Evolutionary conservation across 2,329 filamentous ascomycete species (phyloP), one percentile per base, ranked within the genome.

Genomic region (Sarocladiaceae sp.): DNA sequence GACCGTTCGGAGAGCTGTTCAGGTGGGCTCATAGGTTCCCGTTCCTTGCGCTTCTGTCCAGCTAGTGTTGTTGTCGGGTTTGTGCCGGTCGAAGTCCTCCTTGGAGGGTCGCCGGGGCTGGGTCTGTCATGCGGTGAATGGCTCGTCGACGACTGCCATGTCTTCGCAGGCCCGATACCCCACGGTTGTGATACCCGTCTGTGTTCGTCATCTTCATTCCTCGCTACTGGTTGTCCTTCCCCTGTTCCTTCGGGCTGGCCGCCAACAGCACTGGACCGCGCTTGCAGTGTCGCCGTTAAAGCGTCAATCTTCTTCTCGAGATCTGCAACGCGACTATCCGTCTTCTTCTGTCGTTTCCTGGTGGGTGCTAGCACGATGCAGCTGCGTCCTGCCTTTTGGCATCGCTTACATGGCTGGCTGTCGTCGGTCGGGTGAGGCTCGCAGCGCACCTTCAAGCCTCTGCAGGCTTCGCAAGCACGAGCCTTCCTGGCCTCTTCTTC

Each of bases 251-350:
- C 26, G 9, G 26, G 26, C 26, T 32, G 40, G 3, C 6, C 5
- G 11, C 4, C 23, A 13, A 4, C 12, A 6, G 41, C 41, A 32
- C 29, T 21, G 51, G 51, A 57, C 23, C 63, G 55, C 7, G 85
- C 80, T 35, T 88, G 82, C 51, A 95, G 60, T 27, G 81, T 88
- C 6, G 88, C 86, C 6, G 87, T 95, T 59, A 95, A 62, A 7
- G 85, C 86, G 68, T 95, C 88, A 51, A 95, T 91, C 69, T 94
- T 94, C 71, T 84, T 88, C 70, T 95, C 89, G 43, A 96, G 72
- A 68, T 95, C 89, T 7, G 88, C 85, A 11, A 96, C 89, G 43
- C 88, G 76, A 52, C 81, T 91, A 60, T 95, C 90, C 44, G 87
- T 89, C 72, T 95, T 95, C 71, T 91, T 95, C 68, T 91, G 87